phyloP scores from a whole-genome alignment of 2,329 filamentous ascomycete species.

The Neodidymelliopsis sp. region DNA sequence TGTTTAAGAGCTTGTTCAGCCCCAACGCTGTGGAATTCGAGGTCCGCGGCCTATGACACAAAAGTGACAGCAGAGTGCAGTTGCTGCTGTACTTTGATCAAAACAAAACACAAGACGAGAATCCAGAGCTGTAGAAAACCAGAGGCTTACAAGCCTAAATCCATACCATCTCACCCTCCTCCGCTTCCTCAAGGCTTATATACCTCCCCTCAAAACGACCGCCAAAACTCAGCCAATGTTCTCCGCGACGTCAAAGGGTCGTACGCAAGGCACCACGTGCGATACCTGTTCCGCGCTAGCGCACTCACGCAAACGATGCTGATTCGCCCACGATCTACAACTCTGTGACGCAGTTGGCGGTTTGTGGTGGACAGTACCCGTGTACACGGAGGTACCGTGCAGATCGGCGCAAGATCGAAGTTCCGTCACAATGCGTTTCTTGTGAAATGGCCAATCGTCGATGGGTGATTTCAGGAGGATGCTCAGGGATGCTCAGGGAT shows the following conservation, averaged over 20 bases:
- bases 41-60: constrained; percentile 14
- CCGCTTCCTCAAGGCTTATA: constrained; percentile 6
- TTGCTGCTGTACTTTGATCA: neutral
- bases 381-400: constrained; percentile 8
- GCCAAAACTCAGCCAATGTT: constrained; percentile 9
- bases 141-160: neutral
- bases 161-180: neutral
- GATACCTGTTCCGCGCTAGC: constrained; percentile 9
- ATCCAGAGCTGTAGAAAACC: neutral
- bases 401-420: constrained; percentile 10
- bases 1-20: neutral
- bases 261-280: constrained; percentile 16
- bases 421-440: constrained; percentile 14
- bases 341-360: constrained; percentile 14
- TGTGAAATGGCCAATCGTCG: constrained; percentile 6
- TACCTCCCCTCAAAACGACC: constrained; percentile 6
- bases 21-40: constrained; percentile 3
- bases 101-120: neutral
- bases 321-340: neutral
- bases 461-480: neutral
- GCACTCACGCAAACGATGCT: neutral
- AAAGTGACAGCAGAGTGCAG: constrained; percentile 2
- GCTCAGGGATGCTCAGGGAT: neutral
- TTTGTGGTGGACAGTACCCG: constrained; percentile 11
- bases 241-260: constrained; percentile 18